These are phyloP conservation scores for Ophiostoma ips DNA, from an alignment of 2,329 filamentous ascomycete species.

Conservation along the genomic window DNA sequence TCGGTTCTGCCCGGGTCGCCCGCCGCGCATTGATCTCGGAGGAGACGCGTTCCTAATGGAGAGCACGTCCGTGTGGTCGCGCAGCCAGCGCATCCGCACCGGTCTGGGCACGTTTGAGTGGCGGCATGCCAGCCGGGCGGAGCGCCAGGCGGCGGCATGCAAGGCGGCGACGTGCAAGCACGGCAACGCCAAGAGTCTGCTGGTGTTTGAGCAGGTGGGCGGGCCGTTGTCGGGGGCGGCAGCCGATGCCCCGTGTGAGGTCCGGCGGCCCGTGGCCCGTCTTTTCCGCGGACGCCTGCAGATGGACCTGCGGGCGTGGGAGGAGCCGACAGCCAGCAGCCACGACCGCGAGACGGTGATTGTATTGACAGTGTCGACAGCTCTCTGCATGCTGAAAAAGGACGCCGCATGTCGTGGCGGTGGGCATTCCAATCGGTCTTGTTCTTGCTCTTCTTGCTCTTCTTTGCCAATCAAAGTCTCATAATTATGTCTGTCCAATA, in stretches of 20 bases:
- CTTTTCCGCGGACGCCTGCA: constrained; percentile 32
- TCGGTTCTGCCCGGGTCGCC: constrained; percentile 39
- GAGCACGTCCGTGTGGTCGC: constrained; percentile 29
- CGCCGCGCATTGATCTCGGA: constrained; percentile 30
- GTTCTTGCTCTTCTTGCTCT: no score
- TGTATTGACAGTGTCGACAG: constrained; percentile 40
- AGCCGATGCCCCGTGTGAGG: constrained; percentile 18
- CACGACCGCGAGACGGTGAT: constrained; percentile 27
- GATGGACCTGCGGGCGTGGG: constrained; percentile 20
- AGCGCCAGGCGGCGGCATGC: constrained; percentile 26
- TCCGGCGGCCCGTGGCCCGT: constrained; percentile 25
- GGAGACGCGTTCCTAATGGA: constrained; percentile 16
- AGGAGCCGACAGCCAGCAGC: constrained; percentile 18
- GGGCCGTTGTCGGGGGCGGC: background rate
- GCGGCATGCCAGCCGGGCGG: constrained; percentile 35
- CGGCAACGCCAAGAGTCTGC: constrained; percentile 25
- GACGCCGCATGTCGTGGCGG: constrained; percentile 30
- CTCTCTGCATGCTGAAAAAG: constrained; percentile 49
- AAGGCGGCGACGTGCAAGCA: constrained; percentile 9
- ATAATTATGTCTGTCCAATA: no score
- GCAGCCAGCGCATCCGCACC: constrained; percentile 30
- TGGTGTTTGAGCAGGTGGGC: constrained; percentile 37
- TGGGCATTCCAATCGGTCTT: no score
- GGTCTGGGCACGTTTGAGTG: constrained; percentile 39
- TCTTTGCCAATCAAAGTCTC: no score